Evolutionary conservation across 2,329 filamentous ascomycete species (phyloP), one percentile per base, ranked within the genome.

Genomic region (Sporothrix pseudoabietina): DNA sequence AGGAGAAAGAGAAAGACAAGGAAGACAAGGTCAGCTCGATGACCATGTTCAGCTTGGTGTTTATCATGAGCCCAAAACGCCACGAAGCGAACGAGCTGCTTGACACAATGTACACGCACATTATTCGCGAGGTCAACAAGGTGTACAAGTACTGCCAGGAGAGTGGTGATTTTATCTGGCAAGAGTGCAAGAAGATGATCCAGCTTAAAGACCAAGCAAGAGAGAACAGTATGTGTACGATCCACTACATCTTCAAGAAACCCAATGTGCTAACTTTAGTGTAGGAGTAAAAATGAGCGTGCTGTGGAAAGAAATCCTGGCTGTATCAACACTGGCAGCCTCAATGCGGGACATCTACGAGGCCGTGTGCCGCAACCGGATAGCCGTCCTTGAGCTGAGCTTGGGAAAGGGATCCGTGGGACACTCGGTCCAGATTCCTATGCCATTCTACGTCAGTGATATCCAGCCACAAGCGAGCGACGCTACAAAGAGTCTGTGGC

Each of bases 41-140:
- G 92, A 94, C 91, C 75, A 98, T 98, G 95, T 99, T 99, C 83
- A 97, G 98, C 80, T 88, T 98, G 12, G 94, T 98, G 32, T 98
- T 98, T 80, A 92, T 97, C 69, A 84, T 98, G 76, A 92, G 93
- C 77, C 92, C 94, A 3, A 91, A 91, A 69, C 89, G 91, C 71
- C 85, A 94, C 73, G 92, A 97, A 79, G 90, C 92, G 76, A 92
- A 92, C 73, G 86, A 87, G 84, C 78, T 97, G 63, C 88, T 91
- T 59, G 92, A 97, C 76, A 90, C 84, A 5, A 82, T 98, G 79
- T 97, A 97, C 80, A 87, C 92, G 71, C 92, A 97, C 80, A 91
- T 98, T 54, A 91, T 94, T 76, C 96, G 94, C 81, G 97, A 97
- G 82, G 91, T 97, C 78, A 94, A 94, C 79, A 97, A 95, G 83